Evolutionary conservation across 208 protist genomes (phyloP).

Genomic region (Tetramitus jugosus): DNA sequence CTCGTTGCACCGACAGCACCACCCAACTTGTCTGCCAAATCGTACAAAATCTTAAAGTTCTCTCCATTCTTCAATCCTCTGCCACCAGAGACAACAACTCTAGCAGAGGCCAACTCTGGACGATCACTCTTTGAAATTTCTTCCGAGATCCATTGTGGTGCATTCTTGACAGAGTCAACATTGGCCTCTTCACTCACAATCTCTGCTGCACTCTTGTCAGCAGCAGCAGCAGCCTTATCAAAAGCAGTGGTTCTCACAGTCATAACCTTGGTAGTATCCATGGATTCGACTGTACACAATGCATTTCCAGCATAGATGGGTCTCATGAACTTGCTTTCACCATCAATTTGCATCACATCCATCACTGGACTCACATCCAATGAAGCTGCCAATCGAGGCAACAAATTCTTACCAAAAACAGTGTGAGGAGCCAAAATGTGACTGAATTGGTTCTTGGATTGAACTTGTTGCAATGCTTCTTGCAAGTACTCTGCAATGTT

Average conservation of each 20-base stretch:
- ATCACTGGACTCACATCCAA: constrained; percentile 76
- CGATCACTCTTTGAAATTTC: constrained; percentile 55
- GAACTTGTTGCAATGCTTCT: constrained; percentile 47
- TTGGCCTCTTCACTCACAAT: background rate
- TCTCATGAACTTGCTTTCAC: constrained; percentile 83
- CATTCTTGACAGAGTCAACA: constrained; percentile 36
- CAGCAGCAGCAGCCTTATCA: constrained; percentile 47
- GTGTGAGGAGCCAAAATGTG: constrained; percentile 84
- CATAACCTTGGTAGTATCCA: constrained; percentile 77
- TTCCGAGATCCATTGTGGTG: constrained; percentile 32
- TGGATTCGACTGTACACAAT: constrained; percentile 67
- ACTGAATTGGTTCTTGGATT: constrained; percentile 59
- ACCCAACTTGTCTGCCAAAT: constrained; percentile 65
- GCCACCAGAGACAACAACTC: constrained; percentile 82
- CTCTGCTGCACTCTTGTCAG: constrained; percentile 32
- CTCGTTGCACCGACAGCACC: constrained; percentile 70
- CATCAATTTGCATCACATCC: constrained; percentile 78
- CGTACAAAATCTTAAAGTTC: constrained; percentile 94
- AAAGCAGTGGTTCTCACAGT: constrained; percentile 84
- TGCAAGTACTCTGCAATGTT: constrained; percentile 62
- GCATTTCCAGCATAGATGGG: constrained; percentile 96
- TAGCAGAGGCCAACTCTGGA: constrained; percentile 80
- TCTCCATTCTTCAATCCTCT: constrained; percentile 89
- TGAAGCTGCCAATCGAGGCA: constrained; percentile 78
- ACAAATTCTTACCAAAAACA: constrained; percentile 83